A percentile compares a stretch with the other conserved stretches of the same genome.
Conservation (phyloP, 345 rosid species). For the Eucalyptus guilfoylei region DNA sequence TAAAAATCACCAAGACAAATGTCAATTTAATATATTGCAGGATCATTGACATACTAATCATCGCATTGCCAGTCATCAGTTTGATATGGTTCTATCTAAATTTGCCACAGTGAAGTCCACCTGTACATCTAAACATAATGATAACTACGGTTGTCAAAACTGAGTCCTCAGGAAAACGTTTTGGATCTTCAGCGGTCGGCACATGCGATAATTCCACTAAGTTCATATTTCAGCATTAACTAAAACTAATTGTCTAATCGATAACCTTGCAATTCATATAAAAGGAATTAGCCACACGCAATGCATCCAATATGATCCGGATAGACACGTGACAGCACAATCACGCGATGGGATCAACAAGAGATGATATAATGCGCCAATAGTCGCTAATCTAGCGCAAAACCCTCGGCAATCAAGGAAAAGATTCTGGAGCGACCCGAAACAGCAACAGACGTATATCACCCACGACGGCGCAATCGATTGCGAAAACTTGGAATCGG, state of each 20-base stretch:
- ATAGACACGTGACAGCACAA: neutral
- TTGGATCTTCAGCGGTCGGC: neutral
- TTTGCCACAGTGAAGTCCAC: neutral
- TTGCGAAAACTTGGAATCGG: neutral
- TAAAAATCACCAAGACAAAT: neutral
- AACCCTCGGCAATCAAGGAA: neutral
- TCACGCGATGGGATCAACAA: neutral
- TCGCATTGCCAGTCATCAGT: neutral
- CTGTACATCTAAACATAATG: neutral
- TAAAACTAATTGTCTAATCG: neutral
- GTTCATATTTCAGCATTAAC: neutral
- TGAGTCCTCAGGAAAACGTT: neutral
- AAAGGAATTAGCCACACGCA: neutral
- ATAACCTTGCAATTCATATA: neutral
- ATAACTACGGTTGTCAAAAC: neutral
- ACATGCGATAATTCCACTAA: neutral
- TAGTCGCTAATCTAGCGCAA: neutral
- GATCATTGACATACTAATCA: neutral
- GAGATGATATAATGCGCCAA: neutral
- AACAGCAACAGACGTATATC: neutral
- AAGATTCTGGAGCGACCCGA: neutral
- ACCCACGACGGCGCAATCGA: neutral
- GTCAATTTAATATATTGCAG: neutral
- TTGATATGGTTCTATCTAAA: neutral
- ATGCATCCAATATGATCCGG: neutral